Conservation (phyloP, 148 eudicot species). For the Cornus kousa region DNA sequence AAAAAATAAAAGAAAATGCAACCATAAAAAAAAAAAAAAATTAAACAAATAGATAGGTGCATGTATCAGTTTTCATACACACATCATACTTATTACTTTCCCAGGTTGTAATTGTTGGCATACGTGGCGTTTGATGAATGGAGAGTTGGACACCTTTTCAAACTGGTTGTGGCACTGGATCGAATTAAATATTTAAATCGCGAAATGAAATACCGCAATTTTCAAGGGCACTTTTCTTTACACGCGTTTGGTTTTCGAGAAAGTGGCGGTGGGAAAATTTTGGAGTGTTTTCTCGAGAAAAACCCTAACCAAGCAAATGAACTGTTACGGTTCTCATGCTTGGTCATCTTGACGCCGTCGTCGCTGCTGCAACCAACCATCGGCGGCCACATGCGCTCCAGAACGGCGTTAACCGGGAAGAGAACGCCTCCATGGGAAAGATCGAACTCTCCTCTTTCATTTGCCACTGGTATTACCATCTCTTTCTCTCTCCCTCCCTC, state of each 20-base stretch:
- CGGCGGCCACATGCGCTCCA: slow-evolving; percentile 6
- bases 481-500: not conserved
- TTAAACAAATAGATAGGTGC: no score
- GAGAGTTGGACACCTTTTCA: not conserved
- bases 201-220: not conserved
- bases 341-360: slow-evolving; percentile 9
- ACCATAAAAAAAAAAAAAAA: no score
- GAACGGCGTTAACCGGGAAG: slow-evolving; percentile 3
- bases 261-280: slow-evolving; percentile 3
- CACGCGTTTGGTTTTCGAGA: slow-evolving; percentile 16
- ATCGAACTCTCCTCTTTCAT: slow-evolving; percentile 7
- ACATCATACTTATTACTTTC: no score
- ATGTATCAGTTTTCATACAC: no score
- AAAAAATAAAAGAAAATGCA: no score
- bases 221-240: not conserved
- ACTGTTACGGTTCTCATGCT: not conserved
- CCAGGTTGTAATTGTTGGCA: not conserved
- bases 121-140: not conserved
- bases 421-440: slow-evolving; percentile 6
- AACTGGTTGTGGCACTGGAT: not conserved
- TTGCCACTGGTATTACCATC: slow-evolving; percentile 2
- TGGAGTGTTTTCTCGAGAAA: not conserved
- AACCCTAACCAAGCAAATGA: slow-evolving; percentile 6
- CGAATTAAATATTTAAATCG: not conserved
- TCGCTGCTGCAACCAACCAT: not conserved